These are phyloP conservation scores for Fusarium floridanum DNA, from an alignment of 2,329 filamentous ascomycete genomes.

Conservation along the genomic window DNA sequence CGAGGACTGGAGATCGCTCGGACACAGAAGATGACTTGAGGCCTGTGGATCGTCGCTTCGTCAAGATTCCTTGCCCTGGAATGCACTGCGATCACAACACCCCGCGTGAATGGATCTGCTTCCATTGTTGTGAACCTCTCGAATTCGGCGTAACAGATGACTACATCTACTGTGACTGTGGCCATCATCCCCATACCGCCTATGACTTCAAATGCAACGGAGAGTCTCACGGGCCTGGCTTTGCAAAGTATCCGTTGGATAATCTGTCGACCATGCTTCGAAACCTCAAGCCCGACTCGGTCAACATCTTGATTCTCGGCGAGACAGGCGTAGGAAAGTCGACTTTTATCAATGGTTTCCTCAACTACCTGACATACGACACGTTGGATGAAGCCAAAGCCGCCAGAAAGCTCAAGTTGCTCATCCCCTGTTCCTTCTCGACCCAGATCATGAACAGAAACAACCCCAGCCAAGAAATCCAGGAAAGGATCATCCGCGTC, in stretches of 20 bases:
- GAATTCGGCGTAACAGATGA: neutral
- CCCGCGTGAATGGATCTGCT: neutral
- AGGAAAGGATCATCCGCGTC: constrained; percentile 9
- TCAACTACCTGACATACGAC: constrained; percentile 58
- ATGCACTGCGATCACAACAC: neutral
- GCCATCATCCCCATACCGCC: neutral
- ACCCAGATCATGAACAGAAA: constrained; percentile 1
- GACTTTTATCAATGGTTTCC: constrained; percentile 62
- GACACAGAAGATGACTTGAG: neutral
- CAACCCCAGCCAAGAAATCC: neutral
- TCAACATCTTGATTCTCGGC: constrained; percentile 54
- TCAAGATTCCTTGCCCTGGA: neutral
- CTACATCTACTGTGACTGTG: neutral
- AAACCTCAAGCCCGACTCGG: neutral
- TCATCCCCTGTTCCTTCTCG: neutral
- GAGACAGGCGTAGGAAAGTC: constrained; percentile 64
- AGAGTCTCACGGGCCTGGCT: neutral
- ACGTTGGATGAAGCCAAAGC: constrained; percentile 47
- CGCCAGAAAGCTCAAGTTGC: neutral
- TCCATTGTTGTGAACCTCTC: neutral
- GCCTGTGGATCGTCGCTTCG: neutral
- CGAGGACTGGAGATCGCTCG: accelerated
- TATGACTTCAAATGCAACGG: neutral
- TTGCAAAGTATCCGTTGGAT: neutral
- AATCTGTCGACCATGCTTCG: neutral